Base-by-base conservation (phyloP, 371 early-diverging fungal species). In the Mortierella sp. region DNA sequence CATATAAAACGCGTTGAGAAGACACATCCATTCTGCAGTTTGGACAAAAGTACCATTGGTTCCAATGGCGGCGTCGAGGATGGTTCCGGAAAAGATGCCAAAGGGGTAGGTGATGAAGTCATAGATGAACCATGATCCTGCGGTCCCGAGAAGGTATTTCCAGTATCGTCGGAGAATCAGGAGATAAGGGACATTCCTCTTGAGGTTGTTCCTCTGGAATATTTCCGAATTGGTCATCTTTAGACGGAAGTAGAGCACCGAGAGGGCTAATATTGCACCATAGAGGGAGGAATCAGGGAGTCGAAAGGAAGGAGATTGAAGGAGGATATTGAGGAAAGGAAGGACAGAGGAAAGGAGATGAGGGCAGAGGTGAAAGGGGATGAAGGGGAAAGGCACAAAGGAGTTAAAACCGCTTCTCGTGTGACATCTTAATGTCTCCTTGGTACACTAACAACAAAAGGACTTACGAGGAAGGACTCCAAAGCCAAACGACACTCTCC, bases 111-210 rank as follows among this genome's bases (percentile, higher is more conserved):
- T 77, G 55, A 92, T 87, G 73, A 90, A 91, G 76, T 93, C 90
- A 79, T 93, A 93, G 42, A 92, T 74, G 76, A 93, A 93, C 93
- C 93, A 93, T 21, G 89, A 73, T 54, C 90, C 90, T 14, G 89
- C 88, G 14, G 91, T 87, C 10, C 90, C 72, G 9, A 92, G 77
- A 42, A 93, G 79, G 47, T 90, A 88, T 44, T 84, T 88, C 93
- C 93, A 92, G 71, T 91, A 92, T 26, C 90, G 82, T 42, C 89
- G 91, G 77, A 92, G 63, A 54, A 91, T 91, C 3, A 93, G 85
- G 57, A 79, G 65, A 74, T 92, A 93, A 16, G 93, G 93, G 0
- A 92, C 92, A 16, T 80, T 71, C 42, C 79, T 88, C 63, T 79
- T 87, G 57, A 92, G 74, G 3, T 89, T 89, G 60, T 88, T 80